Conservation (phyloP, 2,329 filamentous ascomycete genomes). For the Fusarium sarcochroum region DNA sequence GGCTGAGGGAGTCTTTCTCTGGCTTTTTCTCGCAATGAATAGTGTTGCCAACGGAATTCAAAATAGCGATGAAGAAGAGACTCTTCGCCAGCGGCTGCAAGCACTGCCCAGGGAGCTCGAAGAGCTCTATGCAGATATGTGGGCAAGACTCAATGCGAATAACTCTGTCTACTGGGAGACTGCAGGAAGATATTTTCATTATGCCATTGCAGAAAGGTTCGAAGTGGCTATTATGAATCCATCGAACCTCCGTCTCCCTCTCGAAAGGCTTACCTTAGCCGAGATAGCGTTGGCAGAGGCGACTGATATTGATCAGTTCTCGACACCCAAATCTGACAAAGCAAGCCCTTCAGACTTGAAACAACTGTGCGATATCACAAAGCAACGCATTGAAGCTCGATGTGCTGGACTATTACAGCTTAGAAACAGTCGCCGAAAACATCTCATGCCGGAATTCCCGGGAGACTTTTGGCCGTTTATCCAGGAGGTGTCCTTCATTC, state of each 20-base stretch:
- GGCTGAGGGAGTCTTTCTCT: conserved; percentile 5
- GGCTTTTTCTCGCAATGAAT: neutral
- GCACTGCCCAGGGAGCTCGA: conserved; percentile 7
- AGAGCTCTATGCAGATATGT: conserved; percentile 24
- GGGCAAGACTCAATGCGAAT: conserved; percentile 14
- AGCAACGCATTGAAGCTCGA: too few species aligned
- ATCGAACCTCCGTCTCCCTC: too few species aligned
- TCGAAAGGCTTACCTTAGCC: too few species aligned
- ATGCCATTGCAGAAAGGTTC: neutral
- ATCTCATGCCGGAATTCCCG: too few species aligned
- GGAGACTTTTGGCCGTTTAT: neutral
- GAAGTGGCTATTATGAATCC: too few species aligned
- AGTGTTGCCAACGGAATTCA: neutral
- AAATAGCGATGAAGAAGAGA: neutral
- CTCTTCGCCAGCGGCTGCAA: neutral
- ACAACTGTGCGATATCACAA: too few species aligned
- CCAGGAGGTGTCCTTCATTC: neutral
- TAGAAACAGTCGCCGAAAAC: accelerated
- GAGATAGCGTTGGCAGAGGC: too few species aligned
- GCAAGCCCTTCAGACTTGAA: too few species aligned
- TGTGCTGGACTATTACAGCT: neutral
- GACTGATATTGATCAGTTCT: too few species aligned
- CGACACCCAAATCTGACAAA: too few species aligned
- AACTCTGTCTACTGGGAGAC: conserved; percentile 10
- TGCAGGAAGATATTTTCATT: conserved; percentile 13